These are phyloP conservation scores for Tylopilus rubrobrunneus DNA, from an alignment of 768 basidiomycete species.

Conservation along the genomic window DNA sequence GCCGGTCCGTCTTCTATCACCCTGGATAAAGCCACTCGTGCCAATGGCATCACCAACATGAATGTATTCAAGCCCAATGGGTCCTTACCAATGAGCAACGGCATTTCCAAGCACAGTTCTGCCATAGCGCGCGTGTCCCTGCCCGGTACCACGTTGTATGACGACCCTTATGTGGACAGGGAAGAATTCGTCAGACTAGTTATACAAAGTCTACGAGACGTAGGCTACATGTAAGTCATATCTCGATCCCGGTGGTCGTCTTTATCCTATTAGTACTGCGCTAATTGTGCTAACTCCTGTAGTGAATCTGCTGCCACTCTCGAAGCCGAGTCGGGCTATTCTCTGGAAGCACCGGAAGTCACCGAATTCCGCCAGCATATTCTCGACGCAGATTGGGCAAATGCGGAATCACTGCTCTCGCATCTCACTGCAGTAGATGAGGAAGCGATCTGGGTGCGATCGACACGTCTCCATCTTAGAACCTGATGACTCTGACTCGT, in stretches of 20 bases:
- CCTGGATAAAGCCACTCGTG: slow-evolving; percentile 29
- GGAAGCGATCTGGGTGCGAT: slow-evolving; percentile 62
- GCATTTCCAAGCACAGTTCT: slow-evolving; percentile 44
- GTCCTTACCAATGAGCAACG: slow-evolving; percentile 45
- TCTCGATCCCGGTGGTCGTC: slow-evolving; percentile 5
- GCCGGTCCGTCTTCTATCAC: slow-evolving; percentile 52
- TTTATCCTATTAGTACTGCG: slow-evolving; percentile 4
- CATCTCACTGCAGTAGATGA: slow-evolving; percentile 67
- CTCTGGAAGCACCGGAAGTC: slow-evolving; percentile 75
- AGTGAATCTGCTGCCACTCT: slow-evolving; percentile 88
- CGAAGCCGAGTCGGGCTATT: slow-evolving; percentile 90
- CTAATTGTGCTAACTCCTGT: slow-evolving; percentile 13
- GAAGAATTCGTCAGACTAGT: slow-evolving; percentile 90
- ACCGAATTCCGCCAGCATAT: slow-evolving; percentile 78
- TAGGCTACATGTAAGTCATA: slow-evolving; percentile 64
- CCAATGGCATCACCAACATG: slow-evolving; percentile 40
- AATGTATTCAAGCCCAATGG: slow-evolving; percentile 37
- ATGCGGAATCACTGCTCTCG: slow-evolving; percentile 67
- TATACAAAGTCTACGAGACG: slow-evolving; percentile 85
- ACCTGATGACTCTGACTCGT: slow-evolving; percentile 15
- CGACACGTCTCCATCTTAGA: slow-evolving; percentile 22
- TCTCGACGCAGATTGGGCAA: slow-evolving; percentile 74
- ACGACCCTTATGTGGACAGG: slow-evolving; percentile 74
- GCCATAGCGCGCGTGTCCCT: slow-evolving; percentile 59
- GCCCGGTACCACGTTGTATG: slow-evolving; percentile 72